A percentile compares a stretch with the other conserved stretches of the same genome.
phyloP scores from a whole-genome alignment of 225 moss, liverwort and hornwort species.

The Thuidium tamariscinum region DNA sequence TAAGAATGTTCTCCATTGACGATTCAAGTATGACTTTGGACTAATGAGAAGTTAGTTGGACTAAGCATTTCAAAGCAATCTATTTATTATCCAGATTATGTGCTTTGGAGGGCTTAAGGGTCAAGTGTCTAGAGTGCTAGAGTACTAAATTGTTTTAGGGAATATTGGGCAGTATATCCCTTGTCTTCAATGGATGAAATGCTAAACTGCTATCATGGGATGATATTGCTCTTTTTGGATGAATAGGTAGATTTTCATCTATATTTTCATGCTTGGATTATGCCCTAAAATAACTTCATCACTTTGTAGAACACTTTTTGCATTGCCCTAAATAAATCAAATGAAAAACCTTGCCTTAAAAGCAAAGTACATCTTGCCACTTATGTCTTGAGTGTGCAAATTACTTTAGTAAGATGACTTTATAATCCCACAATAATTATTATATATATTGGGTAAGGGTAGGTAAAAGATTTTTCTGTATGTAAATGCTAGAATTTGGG shows the following conservation, averaged over 20 bases:
- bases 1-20: neutral
- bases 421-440: too few species aligned
- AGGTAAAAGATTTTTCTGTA: neutral
- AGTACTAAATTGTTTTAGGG: neutral
- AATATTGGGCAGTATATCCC: neutral
- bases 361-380: too few species aligned
- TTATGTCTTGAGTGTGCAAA: neutral
- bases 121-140: neutral
- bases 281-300: too few species aligned
- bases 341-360: neutral
- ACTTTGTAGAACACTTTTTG: neutral
- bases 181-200: too few species aligned
- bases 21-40: neutral
- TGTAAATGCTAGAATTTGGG: neutral
- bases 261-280: neutral
- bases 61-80: neutral
- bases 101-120: neutral
- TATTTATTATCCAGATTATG: neutral
- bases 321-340: neutral
- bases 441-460: neutral
- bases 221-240: neutral
- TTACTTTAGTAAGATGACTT: too few species aligned
- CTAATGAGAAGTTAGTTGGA: neutral
- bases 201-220: neutral
- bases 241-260: too few species aligned